Evolutionary conservation across 148 eudicot genomes (phyloP).

Genomic region (Arctostaphylos glauca): DNA sequence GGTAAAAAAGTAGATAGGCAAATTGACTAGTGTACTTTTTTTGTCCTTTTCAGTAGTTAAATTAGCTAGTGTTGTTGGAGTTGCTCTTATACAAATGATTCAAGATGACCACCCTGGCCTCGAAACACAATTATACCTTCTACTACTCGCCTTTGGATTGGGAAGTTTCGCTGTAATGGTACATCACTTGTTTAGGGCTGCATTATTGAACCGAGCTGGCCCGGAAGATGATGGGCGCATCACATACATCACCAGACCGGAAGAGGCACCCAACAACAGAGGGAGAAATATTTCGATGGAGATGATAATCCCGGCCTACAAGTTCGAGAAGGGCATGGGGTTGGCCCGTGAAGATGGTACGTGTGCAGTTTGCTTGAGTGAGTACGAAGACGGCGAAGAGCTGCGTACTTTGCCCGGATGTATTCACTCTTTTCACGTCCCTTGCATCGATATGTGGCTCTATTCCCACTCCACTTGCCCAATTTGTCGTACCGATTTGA

Average conservation of each 20-base stretch:
- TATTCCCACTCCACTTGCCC: conserved; percentile 27
- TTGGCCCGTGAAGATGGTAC: conserved; percentile 15
- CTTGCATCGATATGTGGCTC: conserved; percentile 36
- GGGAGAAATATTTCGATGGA: too few relatives aligned
- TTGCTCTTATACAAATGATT: too few relatives aligned
- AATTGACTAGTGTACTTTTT: too few relatives aligned
- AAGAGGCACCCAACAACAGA: too few relatives aligned
- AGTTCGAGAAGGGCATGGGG: conserved; percentile 9
- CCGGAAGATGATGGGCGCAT: not conserved
- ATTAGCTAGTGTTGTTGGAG: too few relatives aligned
- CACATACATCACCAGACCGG: not conserved
- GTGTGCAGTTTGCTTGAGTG: conserved; percentile 25
- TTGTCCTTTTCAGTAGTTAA: too few relatives aligned
- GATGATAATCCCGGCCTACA: conserved; percentile 25
- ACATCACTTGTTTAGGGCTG: not conserved
- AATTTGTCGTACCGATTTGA: conserved; percentile 4
- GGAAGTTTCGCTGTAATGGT: not conserved
- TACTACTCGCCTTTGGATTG: not conserved
- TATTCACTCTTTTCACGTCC: conserved; percentile 24
- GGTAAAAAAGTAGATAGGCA: too few relatives aligned
- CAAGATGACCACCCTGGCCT: not conserved
- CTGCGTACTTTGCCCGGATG: conserved; percentile 23
- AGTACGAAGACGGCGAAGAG: conserved; percentile 26
- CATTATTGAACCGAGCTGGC: not conserved
- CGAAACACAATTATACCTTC: not conserved